Evolutionary conservation across 805 yeast genomes (phyloP).

Genomic region (Myxozyma neotropica): DNA sequence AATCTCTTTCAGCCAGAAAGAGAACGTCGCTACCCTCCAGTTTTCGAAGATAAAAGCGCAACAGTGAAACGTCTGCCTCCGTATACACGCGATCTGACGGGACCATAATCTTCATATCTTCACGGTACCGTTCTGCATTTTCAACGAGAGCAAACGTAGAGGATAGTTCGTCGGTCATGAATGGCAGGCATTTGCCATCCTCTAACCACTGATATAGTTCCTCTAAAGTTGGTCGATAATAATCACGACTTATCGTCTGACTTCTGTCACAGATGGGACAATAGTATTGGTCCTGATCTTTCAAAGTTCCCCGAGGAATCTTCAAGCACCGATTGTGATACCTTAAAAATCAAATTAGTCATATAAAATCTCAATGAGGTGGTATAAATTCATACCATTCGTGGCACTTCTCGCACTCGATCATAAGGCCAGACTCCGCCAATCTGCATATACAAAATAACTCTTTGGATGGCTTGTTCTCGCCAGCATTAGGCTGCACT

Average conservation of each 20-base stretch:
- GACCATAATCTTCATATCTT: background rate
- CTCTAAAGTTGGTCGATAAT: constrained; percentile 43
- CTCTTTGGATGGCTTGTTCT: constrained; percentile 7
- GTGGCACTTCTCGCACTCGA: constrained; percentile 85
- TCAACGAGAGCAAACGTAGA: constrained; percentile 34
- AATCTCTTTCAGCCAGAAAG: constrained; percentile 22
- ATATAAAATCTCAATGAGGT: no score
- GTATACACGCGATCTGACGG: background rate
- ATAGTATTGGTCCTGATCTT: constrained; percentile 47
- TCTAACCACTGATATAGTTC: constrained; percentile 41
- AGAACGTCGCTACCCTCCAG: constrained; percentile 50
- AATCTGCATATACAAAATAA: constrained; percentile 50
- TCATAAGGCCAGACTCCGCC: constrained; percentile 82
- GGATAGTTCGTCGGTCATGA: constrained; percentile 44
- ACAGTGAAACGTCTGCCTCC: constrained; percentile 28
- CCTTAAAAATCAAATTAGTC: constrained; percentile 14
- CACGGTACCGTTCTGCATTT: background rate
- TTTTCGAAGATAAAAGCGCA: constrained; percentile 53
- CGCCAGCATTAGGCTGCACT: background rate
- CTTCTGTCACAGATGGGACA: constrained; percentile 57
- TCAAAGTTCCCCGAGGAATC: constrained; percentile 35
- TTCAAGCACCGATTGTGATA: constrained; percentile 78
- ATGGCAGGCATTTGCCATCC: constrained; percentile 39
- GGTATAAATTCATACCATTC: constrained; percentile 66
- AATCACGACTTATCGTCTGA: constrained; percentile 41